Evolutionary conservation across 2,329 filamentous ascomycete genomes (phyloP), one percentile per base, ranked within the genome.

Genomic region (Tolypocladium guangdongense): DNA sequence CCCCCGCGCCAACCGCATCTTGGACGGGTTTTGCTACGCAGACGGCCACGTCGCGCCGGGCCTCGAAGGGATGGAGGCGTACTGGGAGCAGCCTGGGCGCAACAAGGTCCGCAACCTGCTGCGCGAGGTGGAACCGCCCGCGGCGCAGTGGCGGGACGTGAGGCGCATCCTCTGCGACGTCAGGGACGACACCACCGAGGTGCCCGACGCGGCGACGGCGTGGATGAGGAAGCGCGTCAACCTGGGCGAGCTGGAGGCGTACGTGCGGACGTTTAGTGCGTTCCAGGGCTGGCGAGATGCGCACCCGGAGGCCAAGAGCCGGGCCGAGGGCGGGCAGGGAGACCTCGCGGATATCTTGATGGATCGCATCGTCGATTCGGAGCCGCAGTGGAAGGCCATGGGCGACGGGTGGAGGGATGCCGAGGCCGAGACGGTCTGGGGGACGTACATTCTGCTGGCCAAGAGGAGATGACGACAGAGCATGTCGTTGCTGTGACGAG

Each of bases 261-360:
- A 84, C 65, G 64, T 77, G 53, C 69, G 78, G 58, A 86, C 83
- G 0, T 85, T 80, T 63, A 84, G 80, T 63, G 70, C 75, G 41
- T 83, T 75, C 64, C 74, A 74, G 61, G 76, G 72, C 32, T 87
- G 83, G 83, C 71, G 73, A 58, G 75, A 80, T 56, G 74, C 71
- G 12, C 74, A 84, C 66, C 75, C 78, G 2, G 74, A 76, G 39
- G 62, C 59, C 38, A 75, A 71, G 64, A 73, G 73, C 52, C 70
- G 74, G 60, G 72, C 67, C 5, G 74, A 78, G 27, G 82, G 80
- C 7, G 82, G 82, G 2, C 57, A 70, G 8, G 82, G 82, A 1
- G 83, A 87, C 66, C 62, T 86, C 43, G 70, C 82, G n/a, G 83
- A 86, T 67, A 63, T 77, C 56, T 73, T 85, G 70, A 80, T 83